Evolutionary conservation across 2,329 filamentous ascomycete genomes (phyloP).

Genomic region (Scytalidium lignicola): DNA sequence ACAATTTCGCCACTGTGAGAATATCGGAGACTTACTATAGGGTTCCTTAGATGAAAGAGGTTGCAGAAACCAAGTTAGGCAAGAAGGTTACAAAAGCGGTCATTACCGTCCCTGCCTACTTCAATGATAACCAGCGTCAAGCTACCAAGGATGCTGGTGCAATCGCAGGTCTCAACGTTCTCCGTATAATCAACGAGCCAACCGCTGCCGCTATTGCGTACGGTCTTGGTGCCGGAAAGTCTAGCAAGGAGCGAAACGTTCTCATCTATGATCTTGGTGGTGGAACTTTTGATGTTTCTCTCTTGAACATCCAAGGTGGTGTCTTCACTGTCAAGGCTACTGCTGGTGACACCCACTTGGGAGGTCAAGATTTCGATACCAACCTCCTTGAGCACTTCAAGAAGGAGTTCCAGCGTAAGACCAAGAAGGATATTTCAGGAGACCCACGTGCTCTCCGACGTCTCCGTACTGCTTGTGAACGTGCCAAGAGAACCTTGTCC

Average conservation of each 20-base stretch:
- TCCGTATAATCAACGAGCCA: conserved; percentile 99
- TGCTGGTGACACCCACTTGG: conserved; percentile 93
- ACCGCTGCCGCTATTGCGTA: conserved; percentile 98
- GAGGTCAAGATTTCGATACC: conserved; percentile 95
- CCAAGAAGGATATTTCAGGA: conserved; percentile 70
- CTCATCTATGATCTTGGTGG: conserved; percentile 99
- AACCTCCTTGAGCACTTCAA: conserved; percentile 95
- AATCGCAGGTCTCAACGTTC: conserved; percentile 94
- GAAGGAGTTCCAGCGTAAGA: conserved; percentile 84
- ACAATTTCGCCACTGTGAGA: not conserved
- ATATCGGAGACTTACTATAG: not conserved
- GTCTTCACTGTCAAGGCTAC: conserved; percentile 99
- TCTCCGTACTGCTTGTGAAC: conserved; percentile 96
- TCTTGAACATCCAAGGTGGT: conserved; percentile 97
- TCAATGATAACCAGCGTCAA: conserved; percentile 99
- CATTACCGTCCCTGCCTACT: conserved; percentile 98
- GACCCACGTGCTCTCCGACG: conserved; percentile 92
- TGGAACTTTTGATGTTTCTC: conserved; percentile 99
- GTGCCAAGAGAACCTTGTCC: conserved; percentile 98
- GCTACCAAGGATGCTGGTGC: conserved; percentile 99
- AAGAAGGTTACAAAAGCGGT: conserved; percentile 99
- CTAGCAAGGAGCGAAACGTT: conserved; percentile 96
- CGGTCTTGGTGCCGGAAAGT: conserved; percentile 91
- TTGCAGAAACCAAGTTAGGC: conserved; percentile 95
- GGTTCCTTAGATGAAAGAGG: conserved; percentile 84